Base-by-base conservation (phyloP, 139 green algal genomes). In the Medakamo hakoo region DNA sequence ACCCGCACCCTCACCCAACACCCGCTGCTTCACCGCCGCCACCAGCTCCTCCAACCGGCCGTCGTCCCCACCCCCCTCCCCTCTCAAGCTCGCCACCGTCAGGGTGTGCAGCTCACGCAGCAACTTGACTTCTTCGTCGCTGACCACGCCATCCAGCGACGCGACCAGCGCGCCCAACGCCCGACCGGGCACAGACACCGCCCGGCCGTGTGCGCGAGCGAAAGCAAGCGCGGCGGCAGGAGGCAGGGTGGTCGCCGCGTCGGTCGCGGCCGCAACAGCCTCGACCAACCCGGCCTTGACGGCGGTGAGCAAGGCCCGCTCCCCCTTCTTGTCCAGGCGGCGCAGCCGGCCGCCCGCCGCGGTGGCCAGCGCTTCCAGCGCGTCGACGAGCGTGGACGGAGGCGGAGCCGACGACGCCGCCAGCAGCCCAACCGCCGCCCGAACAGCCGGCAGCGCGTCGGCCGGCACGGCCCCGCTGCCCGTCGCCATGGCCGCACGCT, bases 311-410 rank as follows among this genome's bases (percentile, higher is more conserved):
- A 71, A 62, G 0, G 73, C 66, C 24, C 73, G 71, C 73, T 91
- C 84, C 5, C 61, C 64, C 76, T 90, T 92, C 65, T 90, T 94
- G 71, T 94, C 86, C 28, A 88, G 71, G 16, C 56, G 60, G 30
- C 58, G 65, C 31, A 88, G 61, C 22, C 85, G 77, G 59, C 91
- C 32, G 40, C 86, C 84, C 1, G 68, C 73, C n/a, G 72, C 76
- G 28, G 72, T 64, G 0, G 76, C 78, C 30, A 68, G 73, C 21
- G 60, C 59, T 21, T 82, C 72, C 52, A 95, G 55, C 27, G 72
- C 67, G 0, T 24, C 56, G 18, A 30, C 3, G 3, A 61, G 25
- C 23, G 57, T 18, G 9, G 24, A 23, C 57, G 31, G 3, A 4
- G 19, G 3, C 3, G 30, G 5, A 3, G 3, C 25, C 22, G 14